Evolutionary conservation across 2,329 filamentous ascomycete genomes (phyloP).

Genomic region (Pseudogymnoascus sp.): DNA sequence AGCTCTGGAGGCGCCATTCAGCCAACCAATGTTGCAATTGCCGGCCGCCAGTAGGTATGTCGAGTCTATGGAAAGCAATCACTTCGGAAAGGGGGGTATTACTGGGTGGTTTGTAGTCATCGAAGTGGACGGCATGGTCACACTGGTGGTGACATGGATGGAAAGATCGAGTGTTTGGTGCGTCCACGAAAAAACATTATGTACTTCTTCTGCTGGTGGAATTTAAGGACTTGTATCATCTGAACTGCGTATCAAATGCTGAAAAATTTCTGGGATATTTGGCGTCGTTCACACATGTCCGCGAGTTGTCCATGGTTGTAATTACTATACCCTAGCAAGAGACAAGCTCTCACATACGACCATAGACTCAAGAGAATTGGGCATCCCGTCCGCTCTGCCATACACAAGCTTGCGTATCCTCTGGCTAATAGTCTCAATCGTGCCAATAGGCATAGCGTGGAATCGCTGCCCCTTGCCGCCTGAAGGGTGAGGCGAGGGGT

Average conservation of each 20-base stretch:
- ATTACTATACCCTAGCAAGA: too few relatives aligned
- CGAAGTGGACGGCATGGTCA: background rate
- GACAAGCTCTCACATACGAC: too few relatives aligned
- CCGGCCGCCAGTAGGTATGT: background rate
- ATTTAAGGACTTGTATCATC: background rate
- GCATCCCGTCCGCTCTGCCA: too few relatives aligned
- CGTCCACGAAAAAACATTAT: background rate
- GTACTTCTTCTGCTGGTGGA: background rate
- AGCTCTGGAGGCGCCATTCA: background rate
- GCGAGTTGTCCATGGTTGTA: background rate
- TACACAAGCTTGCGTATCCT: too few relatives aligned
- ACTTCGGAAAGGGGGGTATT: background rate
- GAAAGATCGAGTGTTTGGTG: background rate
- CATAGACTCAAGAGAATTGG: too few relatives aligned
- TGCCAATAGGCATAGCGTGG: background rate
- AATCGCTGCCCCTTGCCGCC: background rate
- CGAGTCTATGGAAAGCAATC: background rate
- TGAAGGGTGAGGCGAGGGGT: too few relatives aligned
- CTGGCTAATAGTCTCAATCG: background rate
- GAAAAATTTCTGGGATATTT: background rate
- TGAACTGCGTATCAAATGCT: background rate
- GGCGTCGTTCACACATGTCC: background rate
- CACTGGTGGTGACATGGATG: background rate
- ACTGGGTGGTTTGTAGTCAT: background rate
- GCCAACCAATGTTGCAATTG: background rate